These are phyloP conservation scores for Cucumis hystrix DNA, from an alignment of 306 rosid genomes.

Conservation along the genomic window DNA sequence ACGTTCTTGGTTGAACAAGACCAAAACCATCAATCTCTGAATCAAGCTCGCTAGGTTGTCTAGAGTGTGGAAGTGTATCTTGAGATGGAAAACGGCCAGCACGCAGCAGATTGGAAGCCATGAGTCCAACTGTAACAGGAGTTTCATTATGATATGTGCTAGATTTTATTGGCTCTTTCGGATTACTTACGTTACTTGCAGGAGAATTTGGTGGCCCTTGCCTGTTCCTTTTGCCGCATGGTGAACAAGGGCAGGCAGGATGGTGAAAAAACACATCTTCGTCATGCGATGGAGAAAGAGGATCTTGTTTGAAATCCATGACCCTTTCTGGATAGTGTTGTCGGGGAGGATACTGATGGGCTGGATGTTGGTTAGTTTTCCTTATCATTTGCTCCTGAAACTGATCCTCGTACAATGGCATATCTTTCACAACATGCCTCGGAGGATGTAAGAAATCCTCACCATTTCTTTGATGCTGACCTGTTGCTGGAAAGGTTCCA, in stretches of 20 bases:
- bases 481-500: conserved; percentile 7
- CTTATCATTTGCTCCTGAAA: conserved; percentile 15
- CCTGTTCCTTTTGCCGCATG: conserved; percentile 18
- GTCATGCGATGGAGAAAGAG: conserved; percentile 1
- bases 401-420: conserved; percentile 18
- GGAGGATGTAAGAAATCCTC: conserved; percentile 17
- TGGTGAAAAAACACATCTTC: conserved; percentile 16
- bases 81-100: conserved; percentile 3
- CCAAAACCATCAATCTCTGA: conserved; percentile 12
- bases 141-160: conserved; percentile 8
- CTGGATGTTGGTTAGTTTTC: conserved; percentile 14
- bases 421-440: conserved; percentile 11
- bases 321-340: conserved; percentile 9
- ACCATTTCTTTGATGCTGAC: conserved; percentile 14
- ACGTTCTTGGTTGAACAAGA: conserved; percentile 8
- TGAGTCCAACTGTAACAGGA: conserved; percentile 3
- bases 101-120: background rate
- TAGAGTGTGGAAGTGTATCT: conserved; percentile 5
- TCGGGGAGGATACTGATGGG: conserved; percentile 11
- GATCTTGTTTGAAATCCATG: conserved; percentile 11
- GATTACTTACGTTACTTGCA: conserved; percentile 11
- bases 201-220: conserved; percentile 2
- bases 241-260: conserved; percentile 20
- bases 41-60: conserved; percentile 17
- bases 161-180: conserved; percentile 12